Conservation (phyloP, 306 rosid species). For the Quercus ilex region DNA sequence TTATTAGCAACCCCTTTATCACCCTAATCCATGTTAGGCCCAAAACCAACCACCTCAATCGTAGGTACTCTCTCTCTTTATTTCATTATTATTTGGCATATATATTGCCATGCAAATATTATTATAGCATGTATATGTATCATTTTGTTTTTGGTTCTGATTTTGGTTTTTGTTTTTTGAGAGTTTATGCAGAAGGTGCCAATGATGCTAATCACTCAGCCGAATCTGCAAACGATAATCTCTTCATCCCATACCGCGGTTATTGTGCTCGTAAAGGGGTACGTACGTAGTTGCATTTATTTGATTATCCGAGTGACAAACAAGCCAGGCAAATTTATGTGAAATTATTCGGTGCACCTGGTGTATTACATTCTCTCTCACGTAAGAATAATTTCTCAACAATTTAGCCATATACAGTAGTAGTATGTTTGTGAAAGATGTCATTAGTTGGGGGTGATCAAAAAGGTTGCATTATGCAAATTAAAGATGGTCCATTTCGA, state of each 20-base stretch:
- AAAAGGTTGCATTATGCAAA: no score
- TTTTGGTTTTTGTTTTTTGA: neutral
- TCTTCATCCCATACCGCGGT: slow-evolving; percentile 62
- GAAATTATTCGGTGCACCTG: no score
- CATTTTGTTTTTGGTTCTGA: neutral
- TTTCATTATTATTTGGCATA: neutral
- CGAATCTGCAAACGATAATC: slow-evolving; percentile 22
- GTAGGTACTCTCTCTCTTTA: slow-evolving; percentile 72
- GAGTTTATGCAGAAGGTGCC: slow-evolving; percentile 35
- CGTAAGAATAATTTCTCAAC: no score
- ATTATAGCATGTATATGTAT: neutral
- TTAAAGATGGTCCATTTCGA: no score
- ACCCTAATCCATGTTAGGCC: slow-evolving; percentile 61
- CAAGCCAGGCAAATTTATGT: no score
- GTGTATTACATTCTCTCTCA: no score
- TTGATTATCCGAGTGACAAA: no score
- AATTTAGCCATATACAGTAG: no score
- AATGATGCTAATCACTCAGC: slow-evolving; percentile 34
- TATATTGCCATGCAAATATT: neutral
- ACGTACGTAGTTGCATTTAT: slow-evolving; percentile 29
- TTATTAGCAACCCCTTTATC: slow-evolving; percentile 35
- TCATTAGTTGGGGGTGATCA: no score
- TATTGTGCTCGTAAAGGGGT: slow-evolving; percentile 67
- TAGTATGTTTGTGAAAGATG: no score
- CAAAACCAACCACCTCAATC: slow-evolving; percentile 37